Conservation (phyloP, 257 asterid genomes). For the Solanum chmielewskii region DNA sequence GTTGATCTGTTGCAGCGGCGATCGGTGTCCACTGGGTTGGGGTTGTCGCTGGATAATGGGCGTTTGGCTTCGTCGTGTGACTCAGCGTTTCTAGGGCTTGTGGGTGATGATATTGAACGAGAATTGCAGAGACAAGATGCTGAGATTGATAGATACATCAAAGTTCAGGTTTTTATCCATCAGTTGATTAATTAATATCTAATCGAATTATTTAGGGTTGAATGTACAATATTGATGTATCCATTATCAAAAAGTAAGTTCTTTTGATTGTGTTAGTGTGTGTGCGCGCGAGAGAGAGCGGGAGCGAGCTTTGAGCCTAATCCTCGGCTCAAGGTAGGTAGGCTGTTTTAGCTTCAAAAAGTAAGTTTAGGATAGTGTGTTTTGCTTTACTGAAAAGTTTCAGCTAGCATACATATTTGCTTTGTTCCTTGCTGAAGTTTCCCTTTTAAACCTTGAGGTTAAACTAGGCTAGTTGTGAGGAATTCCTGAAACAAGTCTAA, state of each 20-base stretch:
- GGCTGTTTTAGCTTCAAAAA: not conserved
- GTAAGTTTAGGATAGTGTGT: not conserved
- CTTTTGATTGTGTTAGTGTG: not conserved
- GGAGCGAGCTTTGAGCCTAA: not conserved
- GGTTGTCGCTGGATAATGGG: slow-evolving; percentile 79
- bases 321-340: not conserved
- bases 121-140: slow-evolving; percentile 85
- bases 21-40: slow-evolving; percentile 92
- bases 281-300: not conserved
- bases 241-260: not conserved
- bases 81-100: slow-evolving; percentile 59
- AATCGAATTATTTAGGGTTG: not conserved
- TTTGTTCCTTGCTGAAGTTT: not conserved
- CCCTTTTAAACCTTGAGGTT: not conserved
- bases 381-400: not conserved
- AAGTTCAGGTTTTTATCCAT: slow-evolving; percentile 54
- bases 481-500: not conserved
- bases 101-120: slow-evolving; percentile 60
- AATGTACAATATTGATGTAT: not conserved
- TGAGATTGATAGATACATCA: slow-evolving; percentile 74
- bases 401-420: not conserved
- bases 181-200: not conserved
- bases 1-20: slow-evolving; percentile 73
- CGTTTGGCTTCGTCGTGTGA: slow-evolving; percentile 61
- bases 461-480: not conserved